These are phyloP conservation scores for Purshia tridentata DNA, from an alignment of 306 rosid genomes.

Conservation along the genomic window DNA sequence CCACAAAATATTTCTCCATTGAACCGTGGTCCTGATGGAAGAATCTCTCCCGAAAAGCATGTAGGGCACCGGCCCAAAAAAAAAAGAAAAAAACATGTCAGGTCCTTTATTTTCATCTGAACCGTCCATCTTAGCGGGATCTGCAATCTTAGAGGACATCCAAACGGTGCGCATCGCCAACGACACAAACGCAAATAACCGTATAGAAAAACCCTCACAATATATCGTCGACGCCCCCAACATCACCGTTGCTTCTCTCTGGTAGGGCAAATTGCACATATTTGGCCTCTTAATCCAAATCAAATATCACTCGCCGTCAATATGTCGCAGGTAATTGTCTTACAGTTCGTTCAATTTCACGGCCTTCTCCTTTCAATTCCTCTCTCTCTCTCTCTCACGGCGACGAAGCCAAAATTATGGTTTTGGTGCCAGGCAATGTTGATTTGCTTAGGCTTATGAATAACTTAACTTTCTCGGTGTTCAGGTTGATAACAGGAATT, in stretches of 20 bases:
- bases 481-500: conserved; percentile 91
- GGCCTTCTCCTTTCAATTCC: not conserved
- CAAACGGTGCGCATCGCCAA: not conserved
- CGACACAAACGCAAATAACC: conserved; percentile 1
- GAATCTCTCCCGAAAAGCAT: too few species aligned
- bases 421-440: not conserved
- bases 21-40: too few species aligned
- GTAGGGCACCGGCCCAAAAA: too few species aligned
- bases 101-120: not conserved
- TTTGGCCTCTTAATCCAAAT: not conserved
- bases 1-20: too few species aligned
- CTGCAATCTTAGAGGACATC: not conserved
- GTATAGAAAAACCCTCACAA: not conserved
- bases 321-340: conserved; percentile 53
- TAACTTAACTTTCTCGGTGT: not conserved
- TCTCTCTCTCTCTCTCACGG: not conserved
- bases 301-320: conserved; percentile 14
- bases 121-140: not conserved
- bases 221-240: not conserved
- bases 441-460: not conserved
- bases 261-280: conserved; percentile 2
- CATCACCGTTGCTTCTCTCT: not conserved
- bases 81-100: too few species aligned
- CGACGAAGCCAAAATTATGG: conserved; percentile 19
- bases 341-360: not conserved